These are phyloP conservation scores for Coniochaeta sp. DNA, from an alignment of 2,329 filamentous ascomycete genomes.

Conservation along the genomic window DNA sequence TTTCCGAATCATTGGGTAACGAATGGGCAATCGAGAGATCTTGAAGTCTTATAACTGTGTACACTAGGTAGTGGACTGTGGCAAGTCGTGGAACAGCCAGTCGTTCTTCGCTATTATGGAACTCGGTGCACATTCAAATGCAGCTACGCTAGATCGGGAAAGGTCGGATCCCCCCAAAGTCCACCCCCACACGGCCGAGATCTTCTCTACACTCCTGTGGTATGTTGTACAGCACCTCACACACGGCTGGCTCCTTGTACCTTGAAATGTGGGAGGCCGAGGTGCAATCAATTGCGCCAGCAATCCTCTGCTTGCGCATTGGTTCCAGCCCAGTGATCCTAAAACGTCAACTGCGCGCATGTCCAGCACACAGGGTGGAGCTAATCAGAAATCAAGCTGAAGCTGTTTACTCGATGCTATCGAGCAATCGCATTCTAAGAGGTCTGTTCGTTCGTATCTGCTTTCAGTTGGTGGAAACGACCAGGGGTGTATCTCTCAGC, in stretches of 20 bases:
- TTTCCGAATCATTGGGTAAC: background rate
- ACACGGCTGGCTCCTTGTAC: no score
- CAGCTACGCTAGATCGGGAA: background rate
- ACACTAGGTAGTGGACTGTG: no score
- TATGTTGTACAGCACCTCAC: no score
- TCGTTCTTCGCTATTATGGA: no score
- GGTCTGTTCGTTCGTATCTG: background rate
- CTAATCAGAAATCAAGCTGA: background rate
- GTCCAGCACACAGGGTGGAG: background rate
- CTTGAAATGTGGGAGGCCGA: no score
- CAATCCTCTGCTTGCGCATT: no score
- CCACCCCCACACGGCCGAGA: background rate
- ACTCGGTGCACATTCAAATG: background rate
- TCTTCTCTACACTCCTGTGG: no score
- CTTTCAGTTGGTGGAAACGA: background rate
- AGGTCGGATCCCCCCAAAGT: background rate
- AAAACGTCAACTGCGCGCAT: background rate
- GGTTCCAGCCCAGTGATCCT: background rate
- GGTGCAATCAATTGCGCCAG: no score
- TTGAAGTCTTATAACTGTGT: no score
- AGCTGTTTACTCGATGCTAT: background rate
- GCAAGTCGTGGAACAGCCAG: no score
- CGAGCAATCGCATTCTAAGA: background rate
- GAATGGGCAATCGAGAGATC: background rate
- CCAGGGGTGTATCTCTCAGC: no score